phyloP scores from a whole-genome alignment of 805 yeast species.

The Lachancea lanzarotensis region DNA sequence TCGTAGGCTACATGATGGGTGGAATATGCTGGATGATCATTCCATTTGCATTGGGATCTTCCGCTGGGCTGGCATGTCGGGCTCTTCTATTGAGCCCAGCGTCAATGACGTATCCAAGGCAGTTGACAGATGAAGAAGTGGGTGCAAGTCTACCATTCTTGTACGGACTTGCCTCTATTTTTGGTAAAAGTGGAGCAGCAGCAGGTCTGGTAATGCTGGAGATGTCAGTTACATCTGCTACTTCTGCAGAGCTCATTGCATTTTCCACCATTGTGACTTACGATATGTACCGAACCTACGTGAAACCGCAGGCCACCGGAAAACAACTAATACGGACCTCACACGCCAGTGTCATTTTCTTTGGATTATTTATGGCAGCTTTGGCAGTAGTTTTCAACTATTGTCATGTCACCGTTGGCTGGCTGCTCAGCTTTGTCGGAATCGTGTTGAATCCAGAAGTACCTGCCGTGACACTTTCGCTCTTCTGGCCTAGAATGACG shows the following conservation, averaged over 20 bases:
- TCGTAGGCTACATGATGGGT: slow-evolving; percentile 35
- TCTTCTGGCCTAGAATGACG: slow-evolving; percentile 26
- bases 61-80: slow-evolving; percentile 35
- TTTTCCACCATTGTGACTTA: slow-evolving; percentile 36
- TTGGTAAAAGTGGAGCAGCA: slow-evolving; percentile 39
- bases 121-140: slow-evolving; percentile 34
- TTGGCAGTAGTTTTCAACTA: slow-evolving; percentile 37
- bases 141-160: slow-evolving; percentile 36
- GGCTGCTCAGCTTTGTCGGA: slow-evolving; percentile 37
- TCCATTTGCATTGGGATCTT: slow-evolving; percentile 34
- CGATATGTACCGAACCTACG: slow-evolving; percentile 37
- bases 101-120: slow-evolving; percentile 38
- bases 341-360: slow-evolving; percentile 33
- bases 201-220: slow-evolving; percentile 37
- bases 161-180: slow-evolving; percentile 40
- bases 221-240: slow-evolving; percentile 40
- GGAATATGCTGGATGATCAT: slow-evolving; percentile 35
- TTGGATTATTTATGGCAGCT: slow-evolving; percentile 37
- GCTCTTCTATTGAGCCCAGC: slow-evolving; percentile 31
- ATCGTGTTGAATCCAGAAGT: slow-evolving; percentile 37
- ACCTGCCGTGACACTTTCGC: slow-evolving; percentile 26
- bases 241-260: slow-evolving; percentile 39
- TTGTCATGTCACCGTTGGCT: slow-evolving; percentile 37
- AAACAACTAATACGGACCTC: slow-evolving; percentile 32
- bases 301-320: slow-evolving; percentile 37